Evolutionary conservation across 768 basidiomycete genomes (phyloP).

Genomic region (Cytidiella melzeri): DNA sequence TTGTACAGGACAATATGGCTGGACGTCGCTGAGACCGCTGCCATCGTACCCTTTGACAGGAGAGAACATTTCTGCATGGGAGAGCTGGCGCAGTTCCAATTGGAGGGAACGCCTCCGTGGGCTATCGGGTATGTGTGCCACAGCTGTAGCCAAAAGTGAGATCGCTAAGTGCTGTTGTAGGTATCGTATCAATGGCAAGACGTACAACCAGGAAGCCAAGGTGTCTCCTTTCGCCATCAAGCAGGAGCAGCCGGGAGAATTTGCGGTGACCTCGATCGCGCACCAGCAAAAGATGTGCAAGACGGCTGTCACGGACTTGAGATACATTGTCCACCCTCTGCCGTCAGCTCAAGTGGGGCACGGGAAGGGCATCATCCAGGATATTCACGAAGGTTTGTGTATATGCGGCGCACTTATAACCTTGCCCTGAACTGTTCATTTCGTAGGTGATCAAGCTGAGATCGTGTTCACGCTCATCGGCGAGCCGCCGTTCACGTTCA

Average conservation of each 20-base stretch:
- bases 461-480: slow-evolving; percentile 88
- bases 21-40: slow-evolving; percentile 95
- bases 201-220: slow-evolving; percentile 66
- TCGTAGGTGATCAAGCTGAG: slow-evolving; percentile 85
- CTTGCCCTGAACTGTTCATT: slow-evolving; percentile 2
- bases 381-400: slow-evolving; percentile 79
- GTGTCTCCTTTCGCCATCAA: slow-evolving; percentile 80
- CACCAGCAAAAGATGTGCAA: slow-evolving; percentile 93
- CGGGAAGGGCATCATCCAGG: slow-evolving; percentile 74
- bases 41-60: slow-evolving; percentile 79
- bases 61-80: slow-evolving; percentile 84
- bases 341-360: slow-evolving; percentile 88
- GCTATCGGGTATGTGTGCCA: slow-evolving; percentile 59
- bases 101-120: slow-evolving; percentile 95
- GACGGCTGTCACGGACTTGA: slow-evolving; percentile 69
- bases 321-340: slow-evolving; percentile 69
- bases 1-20: slow-evolving; percentile 64
- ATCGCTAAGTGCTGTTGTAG: slow-evolving; percentile 31
- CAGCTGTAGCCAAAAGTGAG: not conserved
- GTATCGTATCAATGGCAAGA: slow-evolving; percentile 75
- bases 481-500: slow-evolving; percentile 94
- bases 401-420: not conserved
- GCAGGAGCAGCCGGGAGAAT: slow-evolving; percentile 77
- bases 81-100: slow-evolving; percentile 82
- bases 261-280: slow-evolving; percentile 82